These are phyloP conservation scores for Pseudocercospora crystallina DNA, from an alignment of 2,329 filamentous ascomycete genomes.

Conservation along the genomic window DNA sequence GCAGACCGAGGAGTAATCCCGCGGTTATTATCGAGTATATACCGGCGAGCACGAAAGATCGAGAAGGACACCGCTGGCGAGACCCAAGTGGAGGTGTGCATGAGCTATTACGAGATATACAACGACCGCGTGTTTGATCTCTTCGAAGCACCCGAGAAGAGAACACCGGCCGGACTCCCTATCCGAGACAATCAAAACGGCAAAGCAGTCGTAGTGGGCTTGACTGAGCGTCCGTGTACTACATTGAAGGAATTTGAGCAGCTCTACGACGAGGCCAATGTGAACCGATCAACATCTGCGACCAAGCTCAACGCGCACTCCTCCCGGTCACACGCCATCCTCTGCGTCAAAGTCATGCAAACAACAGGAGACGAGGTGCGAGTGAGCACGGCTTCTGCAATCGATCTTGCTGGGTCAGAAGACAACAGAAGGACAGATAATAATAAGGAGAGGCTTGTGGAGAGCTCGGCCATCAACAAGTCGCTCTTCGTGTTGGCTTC, in stretches of 20 bases:
- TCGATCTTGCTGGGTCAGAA: conserved; percentile 92
- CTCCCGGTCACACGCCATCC: conserved; percentile 91
- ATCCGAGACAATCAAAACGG: conserved; percentile 94
- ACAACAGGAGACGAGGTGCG: conserved; percentile 65
- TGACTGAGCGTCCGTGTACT: conserved; percentile 78
- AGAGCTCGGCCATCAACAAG: conserved; percentile 97
- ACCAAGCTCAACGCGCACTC: conserved; percentile 98
- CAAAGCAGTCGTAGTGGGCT: conserved; percentile 87
- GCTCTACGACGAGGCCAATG: conserved; percentile 84
- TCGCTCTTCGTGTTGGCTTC: conserved; percentile 91
- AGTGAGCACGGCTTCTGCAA: conserved; percentile 85
- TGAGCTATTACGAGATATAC: conserved; percentile 79
- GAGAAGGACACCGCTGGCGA: conserved; percentile 50
- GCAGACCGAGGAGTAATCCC: conserved; percentile 64
- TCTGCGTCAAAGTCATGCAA: conserved; percentile 85
- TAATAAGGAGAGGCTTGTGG: conserved; percentile 85
- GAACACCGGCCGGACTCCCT: conserved; percentile 74
- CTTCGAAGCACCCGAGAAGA: conserved; percentile 79
- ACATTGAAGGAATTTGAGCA: conserved; percentile 82
- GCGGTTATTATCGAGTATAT: conserved; percentile 64
- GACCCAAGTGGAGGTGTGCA: conserved; percentile 82
- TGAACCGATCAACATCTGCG: conserved; percentile 85
- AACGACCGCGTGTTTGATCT: conserved; percentile 94
- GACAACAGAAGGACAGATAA: conserved; percentile 95
- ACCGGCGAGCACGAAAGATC: conserved; percentile 58